These are phyloP conservation scores for Trichodelitschia bisporula DNA, from an alignment of 495 filamentous ascomycete species.

Conservation along the genomic window DNA sequence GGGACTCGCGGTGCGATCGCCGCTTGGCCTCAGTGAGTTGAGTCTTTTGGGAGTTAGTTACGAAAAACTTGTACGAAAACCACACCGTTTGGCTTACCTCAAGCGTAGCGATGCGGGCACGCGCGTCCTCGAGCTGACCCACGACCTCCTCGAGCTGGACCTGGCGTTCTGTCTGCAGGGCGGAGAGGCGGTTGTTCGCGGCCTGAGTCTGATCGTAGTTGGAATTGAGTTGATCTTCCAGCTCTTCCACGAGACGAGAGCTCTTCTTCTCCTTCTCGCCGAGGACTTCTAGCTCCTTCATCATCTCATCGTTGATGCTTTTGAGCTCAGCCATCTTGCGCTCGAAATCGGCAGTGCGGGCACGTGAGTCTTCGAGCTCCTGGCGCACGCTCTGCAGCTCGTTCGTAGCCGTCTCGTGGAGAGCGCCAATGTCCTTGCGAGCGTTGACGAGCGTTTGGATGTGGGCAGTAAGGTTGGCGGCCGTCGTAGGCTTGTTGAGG, in stretches of 20 bases:
- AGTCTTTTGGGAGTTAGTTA: no score
- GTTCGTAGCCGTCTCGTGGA: conserved; percentile 20
- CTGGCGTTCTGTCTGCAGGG: conserved; percentile 41
- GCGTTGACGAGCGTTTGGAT: conserved; percentile 19
- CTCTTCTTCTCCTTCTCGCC: conserved; percentile 53
- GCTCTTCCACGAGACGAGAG: conserved; percentile 71
- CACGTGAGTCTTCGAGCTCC: conserved; percentile 21
- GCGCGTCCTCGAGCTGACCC: conserved; percentile 29
- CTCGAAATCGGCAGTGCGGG: conserved; percentile 27
- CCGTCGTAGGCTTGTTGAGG: conserved; percentile 22
- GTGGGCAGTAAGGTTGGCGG: conserved; percentile 22
- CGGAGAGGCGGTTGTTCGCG: conserved; percentile 48
- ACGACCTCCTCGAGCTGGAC: conserved; percentile 32
- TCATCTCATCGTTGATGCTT: conserved; percentile 14
- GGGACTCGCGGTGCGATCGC: conserved; percentile 15
- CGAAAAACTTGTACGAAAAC: no score
- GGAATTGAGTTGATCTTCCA: conserved; percentile 87
- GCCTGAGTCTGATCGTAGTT: conserved; percentile 82
- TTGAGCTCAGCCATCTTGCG: conserved; percentile 21
- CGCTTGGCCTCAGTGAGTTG: conserved; percentile 29
- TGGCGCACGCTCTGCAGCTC: conserved; percentile 50
- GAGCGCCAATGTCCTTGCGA: conserved; percentile 11
- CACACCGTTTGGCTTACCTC: no score
- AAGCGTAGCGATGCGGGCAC: conserved; percentile 33
- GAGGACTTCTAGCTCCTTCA: conserved; percentile 29